Evolutionary conservation across 352 stramenopile genomes (phyloP).

Genomic region (Phytophthora uliginosa): DNA sequence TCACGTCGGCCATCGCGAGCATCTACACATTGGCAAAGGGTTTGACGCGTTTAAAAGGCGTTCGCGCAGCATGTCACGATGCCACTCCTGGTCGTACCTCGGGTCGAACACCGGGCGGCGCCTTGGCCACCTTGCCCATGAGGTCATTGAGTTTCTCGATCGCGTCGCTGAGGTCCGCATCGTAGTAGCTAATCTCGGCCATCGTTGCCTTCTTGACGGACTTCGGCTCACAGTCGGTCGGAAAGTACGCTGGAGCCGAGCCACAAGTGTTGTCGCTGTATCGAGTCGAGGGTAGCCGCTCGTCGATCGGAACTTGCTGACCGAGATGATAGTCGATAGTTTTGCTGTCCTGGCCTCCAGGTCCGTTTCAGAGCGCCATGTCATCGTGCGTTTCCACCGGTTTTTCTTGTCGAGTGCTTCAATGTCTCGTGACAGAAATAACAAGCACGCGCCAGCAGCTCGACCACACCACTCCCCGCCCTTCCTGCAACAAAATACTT

Average conservation of each 20-base stretch:
- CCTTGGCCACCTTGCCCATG: conserved; percentile 87
- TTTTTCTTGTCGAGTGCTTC: conserved; percentile 33
- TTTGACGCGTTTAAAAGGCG: neutral
- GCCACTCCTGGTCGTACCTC: conserved; percentile 49
- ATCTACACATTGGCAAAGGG: conserved; percentile 47
- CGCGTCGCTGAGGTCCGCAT: conserved; percentile 85
- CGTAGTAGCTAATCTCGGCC: conserved; percentile 91
- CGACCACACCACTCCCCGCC: neutral
- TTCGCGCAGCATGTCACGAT: neutral
- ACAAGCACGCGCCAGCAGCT: conserved; percentile 5
- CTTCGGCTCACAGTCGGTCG: neutral
- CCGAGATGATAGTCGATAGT: conserved; percentile 2
- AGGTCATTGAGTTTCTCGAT: conserved; percentile 89
- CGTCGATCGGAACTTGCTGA: conserved; percentile 11
- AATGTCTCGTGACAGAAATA: conserved; percentile 29
- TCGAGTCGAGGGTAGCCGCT: conserved; percentile 8
- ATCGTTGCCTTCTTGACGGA: conserved; percentile 39
- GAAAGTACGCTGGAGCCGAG: conserved; percentile 14
- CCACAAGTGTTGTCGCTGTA: neutral
- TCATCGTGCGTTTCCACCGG: conserved; percentile 30
- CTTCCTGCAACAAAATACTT: neutral
- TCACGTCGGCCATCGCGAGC: conserved; percentile 81
- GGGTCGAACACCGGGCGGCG: conserved; percentile 69
- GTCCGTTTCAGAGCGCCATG: conserved; percentile 33
- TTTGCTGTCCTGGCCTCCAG: conserved; percentile 10